phyloP scores from a whole-genome alignment of 2,329 filamentous ascomycete genomes.

The Cladosporium sp. region DNA sequence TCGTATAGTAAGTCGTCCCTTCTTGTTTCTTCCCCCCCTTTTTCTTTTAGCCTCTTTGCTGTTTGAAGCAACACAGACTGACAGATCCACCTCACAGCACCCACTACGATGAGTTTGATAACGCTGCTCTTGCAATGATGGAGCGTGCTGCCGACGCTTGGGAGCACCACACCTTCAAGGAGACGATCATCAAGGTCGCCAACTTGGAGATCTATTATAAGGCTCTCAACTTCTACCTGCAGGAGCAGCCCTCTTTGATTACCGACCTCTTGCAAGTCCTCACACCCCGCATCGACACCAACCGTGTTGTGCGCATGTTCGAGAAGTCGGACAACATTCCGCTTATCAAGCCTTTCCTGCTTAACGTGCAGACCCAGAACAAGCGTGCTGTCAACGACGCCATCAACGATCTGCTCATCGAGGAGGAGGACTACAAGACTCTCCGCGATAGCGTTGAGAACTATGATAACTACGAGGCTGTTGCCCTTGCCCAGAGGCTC shows the following conservation, averaged over 20 bases:
- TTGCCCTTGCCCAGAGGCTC: constrained; percentile 84
- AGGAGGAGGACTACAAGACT: constrained; percentile 99
- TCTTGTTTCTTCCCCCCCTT: too few species aligned
- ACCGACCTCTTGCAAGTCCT: constrained; percentile 93
- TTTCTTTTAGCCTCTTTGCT: too few species aligned
- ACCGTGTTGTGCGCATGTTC: constrained; percentile 99
- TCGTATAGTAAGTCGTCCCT: constrained; percentile 57
- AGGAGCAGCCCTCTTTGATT: constrained; percentile 91
- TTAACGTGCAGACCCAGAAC: constrained; percentile 95
- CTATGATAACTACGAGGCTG: constrained; percentile 98
- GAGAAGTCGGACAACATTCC: constrained; percentile 98
- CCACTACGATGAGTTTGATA: constrained; percentile 98
- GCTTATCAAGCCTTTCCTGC: constrained; percentile 96
- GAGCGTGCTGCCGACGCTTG: constrained; percentile 95
- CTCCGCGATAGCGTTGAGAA: constrained; percentile 96
- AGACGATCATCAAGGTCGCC: constrained; percentile 94
- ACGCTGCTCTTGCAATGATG: constrained; percentile 95
- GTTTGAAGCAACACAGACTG: too few species aligned
- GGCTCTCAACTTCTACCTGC: constrained; percentile 92
- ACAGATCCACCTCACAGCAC: constrained; percentile 45
- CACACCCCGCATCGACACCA: constrained; percentile 93
- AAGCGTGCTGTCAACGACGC: constrained; percentile 98
- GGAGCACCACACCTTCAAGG: constrained; percentile 99
- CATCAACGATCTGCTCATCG: constrained; percentile 95
- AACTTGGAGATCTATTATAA: constrained; percentile 99